These are phyloP conservation scores for Hemisphaericaspora xylofermentans DNA, from an alignment of 1,139 yeast species.

Conservation along the genomic window DNA sequence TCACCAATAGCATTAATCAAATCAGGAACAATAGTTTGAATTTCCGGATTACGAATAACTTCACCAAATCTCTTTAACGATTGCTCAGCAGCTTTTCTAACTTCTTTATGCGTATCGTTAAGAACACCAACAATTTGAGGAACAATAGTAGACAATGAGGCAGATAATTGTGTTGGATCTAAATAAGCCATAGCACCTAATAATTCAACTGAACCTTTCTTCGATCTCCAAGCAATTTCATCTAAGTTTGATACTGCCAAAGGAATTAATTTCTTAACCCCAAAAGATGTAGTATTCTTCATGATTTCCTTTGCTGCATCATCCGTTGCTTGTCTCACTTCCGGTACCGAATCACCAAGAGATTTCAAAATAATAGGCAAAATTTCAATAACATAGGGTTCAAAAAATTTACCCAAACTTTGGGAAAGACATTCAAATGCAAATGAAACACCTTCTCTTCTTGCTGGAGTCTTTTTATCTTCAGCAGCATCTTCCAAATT, in stretches of 20 bases:
- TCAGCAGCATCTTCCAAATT: slow-evolving; percentile 83
- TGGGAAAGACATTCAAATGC: slow-evolving; percentile 83
- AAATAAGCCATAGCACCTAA: slow-evolving; percentile 97
- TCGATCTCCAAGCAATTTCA: slow-evolving; percentile 93
- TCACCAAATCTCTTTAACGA: slow-evolving; percentile 91
- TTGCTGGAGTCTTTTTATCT: slow-evolving; percentile 71
- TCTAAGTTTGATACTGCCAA: slow-evolving; percentile 83
- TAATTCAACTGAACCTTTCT: slow-evolving; percentile 94
- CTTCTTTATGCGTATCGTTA: slow-evolving; percentile 95
- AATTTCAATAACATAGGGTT: slow-evolving; percentile 89
- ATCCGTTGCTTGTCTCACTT: slow-evolving; percentile 87
- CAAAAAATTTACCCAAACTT: slow-evolving; percentile 73
- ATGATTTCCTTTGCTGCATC: slow-evolving; percentile 84
- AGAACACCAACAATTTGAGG: slow-evolving; percentile 96
- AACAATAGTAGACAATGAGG: slow-evolving; percentile 83
- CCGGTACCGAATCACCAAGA: slow-evolving; percentile 81
- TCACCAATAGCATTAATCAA: slow-evolving; percentile 93
- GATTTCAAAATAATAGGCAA: slow-evolving; percentile 77
- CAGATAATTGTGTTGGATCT: slow-evolving; percentile 90
- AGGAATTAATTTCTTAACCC: slow-evolving; percentile 89
- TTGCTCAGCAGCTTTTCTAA: slow-evolving; percentile 89
- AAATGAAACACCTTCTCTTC: slow-evolving; percentile 86
- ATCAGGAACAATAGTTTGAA: slow-evolving; percentile 85
- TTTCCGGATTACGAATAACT: slow-evolving; percentile 96
- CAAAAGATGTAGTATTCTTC: slow-evolving; percentile 89